Conservation (phyloP, 2,329 filamentous ascomycete genomes). For the Penicillium rolfsii region DNA sequence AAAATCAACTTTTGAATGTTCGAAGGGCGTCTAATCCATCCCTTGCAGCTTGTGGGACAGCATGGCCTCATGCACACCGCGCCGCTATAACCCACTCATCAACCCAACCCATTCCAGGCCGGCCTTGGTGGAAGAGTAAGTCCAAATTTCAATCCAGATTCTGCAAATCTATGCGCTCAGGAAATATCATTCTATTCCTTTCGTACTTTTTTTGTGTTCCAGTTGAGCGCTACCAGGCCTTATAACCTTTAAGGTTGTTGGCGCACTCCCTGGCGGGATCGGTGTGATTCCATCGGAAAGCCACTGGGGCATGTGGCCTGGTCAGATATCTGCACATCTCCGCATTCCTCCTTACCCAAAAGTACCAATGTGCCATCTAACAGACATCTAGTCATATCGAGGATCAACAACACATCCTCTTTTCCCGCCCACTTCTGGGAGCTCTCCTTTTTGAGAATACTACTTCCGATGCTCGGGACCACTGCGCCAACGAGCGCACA, state of each 20-base stretch:
- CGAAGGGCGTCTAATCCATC: not conserved
- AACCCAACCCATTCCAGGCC: slow-evolving; percentile 55
- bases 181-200: not conserved
- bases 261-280: not conserved
- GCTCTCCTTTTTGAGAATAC: slow-evolving; percentile 69
- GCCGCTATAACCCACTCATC: slow-evolving; percentile 56
- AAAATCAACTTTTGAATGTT: not conserved
- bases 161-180: not conserved
- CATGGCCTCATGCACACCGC: slow-evolving; percentile 19
- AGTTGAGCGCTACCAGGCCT: no score
- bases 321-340: not conserved
- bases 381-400: slow-evolving; percentile 32
- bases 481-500: slow-evolving; percentile 68
- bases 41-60: not conserved
- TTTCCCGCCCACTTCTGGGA: slow-evolving; percentile 58
- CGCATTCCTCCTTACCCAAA: not conserved
- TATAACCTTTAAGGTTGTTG: not conserved
- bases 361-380: not conserved
- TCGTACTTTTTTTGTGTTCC: not conserved
- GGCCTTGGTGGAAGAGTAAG: slow-evolving; percentile 55
- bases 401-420: slow-evolving; percentile 51
- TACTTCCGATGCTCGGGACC: slow-evolving; percentile 67
- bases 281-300: slow-evolving; percentile 4
- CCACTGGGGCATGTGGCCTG: not conserved
- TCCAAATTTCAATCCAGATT: slow-evolving; percentile 6